Evolutionary conservation across 1,139 yeast species (phyloP).

Genomic region (Hyphopichia pseudoburtonii): DNA sequence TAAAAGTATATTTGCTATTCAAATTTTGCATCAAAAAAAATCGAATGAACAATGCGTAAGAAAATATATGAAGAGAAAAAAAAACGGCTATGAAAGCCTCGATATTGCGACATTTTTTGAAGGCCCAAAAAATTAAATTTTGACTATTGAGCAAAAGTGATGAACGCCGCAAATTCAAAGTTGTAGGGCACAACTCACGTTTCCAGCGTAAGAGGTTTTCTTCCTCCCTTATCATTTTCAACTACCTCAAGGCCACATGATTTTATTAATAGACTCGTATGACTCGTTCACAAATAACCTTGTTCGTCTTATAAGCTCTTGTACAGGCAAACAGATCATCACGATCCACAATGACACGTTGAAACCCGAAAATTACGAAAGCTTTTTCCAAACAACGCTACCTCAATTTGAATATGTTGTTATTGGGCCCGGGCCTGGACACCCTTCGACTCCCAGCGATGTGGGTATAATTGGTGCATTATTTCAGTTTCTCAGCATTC

Average conservation of each 20-base stretch:
- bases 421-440: constrained; percentile 98
- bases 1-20: neutral
- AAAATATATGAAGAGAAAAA: too few species aligned
- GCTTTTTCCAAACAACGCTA: constrained; percentile 37
- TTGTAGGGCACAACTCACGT: too few species aligned
- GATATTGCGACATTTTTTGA: too few species aligned
- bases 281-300: constrained; percentile 92
- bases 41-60: too few species aligned
- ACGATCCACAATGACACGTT: constrained; percentile 79
- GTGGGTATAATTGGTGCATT: constrained; percentile 73
- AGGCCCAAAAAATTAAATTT: too few species aligned
- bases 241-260: constrained; percentile 27
- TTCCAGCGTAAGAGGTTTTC: neutral
- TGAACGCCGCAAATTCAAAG: too few species aligned
- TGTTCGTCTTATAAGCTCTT: constrained; percentile 56
- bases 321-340: constrained; percentile 55
- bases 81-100: too few species aligned
- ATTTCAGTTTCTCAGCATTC: constrained; percentile 25
- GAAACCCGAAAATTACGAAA: constrained; percentile 27
- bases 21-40: neutral
- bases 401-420: constrained; percentile 71
- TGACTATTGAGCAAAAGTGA: too few species aligned
- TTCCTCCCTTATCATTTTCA: neutral
- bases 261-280: constrained; percentile 85
- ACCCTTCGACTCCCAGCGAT: constrained; percentile 64